Conservation (phyloP, 768 basidiomycete species). For the Termitomyces sp. region DNA sequence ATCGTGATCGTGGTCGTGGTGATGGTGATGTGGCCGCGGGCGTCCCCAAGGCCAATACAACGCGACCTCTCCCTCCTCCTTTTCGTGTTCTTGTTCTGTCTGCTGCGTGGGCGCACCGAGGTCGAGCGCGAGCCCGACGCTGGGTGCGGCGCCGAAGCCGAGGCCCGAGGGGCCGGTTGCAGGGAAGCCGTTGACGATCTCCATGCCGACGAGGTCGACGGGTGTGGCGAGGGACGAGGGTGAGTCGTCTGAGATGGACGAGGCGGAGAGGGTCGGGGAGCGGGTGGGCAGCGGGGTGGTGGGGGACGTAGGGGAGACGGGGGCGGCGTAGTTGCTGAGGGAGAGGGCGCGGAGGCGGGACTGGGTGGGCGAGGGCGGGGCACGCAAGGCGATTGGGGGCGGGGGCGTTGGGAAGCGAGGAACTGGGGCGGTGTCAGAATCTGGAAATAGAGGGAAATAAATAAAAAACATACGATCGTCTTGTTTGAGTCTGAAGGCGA, state of each 20-base stretch:
- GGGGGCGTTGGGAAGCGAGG: slow-evolving; percentile 2
- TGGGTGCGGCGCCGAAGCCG: background rate
- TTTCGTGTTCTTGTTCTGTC: too few relatives aligned
- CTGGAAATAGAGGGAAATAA: background rate
- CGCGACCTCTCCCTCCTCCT: background rate
- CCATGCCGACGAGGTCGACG: slow-evolving; percentile 6
- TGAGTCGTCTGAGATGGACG: background rate
- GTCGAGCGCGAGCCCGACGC: slow-evolving; percentile 2
- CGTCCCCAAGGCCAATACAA: slow-evolving; percentile 16
- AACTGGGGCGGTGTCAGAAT: background rate
- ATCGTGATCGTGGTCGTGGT: background rate
- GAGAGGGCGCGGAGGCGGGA: slow-evolving; percentile 31
- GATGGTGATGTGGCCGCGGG: background rate
- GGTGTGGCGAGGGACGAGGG: slow-evolving; percentile 7
- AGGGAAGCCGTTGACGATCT: background rate
- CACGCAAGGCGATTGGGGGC: background rate
- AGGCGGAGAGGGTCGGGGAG: background rate
- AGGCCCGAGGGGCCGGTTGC: background rate
- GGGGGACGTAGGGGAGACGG: slow-evolving; percentile 12
- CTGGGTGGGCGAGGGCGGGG: slow-evolving; percentile 21
- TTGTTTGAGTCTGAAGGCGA: slow-evolving; percentile 45
- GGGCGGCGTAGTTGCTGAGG: slow-evolving; percentile 47
- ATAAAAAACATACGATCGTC: background rate
- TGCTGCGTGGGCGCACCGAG: too few relatives aligned
- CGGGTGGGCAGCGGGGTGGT: background rate